Evolutionary conservation across 1,139 yeast species (phyloP), one percentile per base, ranked within the genome.

Genomic region (Lipomyces yarrowii): DNA sequence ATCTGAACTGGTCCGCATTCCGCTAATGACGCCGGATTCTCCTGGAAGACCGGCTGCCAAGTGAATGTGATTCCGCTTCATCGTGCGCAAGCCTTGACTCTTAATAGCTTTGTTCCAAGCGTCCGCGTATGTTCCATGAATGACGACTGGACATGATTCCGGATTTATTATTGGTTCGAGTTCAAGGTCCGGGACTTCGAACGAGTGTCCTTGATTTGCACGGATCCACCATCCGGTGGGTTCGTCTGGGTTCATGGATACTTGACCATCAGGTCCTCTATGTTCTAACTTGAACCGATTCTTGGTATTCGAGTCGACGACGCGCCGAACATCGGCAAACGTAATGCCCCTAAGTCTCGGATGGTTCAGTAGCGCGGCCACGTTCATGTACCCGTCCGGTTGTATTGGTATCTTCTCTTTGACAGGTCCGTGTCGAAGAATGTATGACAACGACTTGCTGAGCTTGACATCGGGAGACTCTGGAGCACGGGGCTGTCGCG

Each of bases 141-240:
- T 86, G 3, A 91, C 82, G 2, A 75, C 73, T 0, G 73, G 69
- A 7, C 63, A 48, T 7, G n/a, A 46, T 8, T 63, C 59, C 26
- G 68, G 65, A 32, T 60, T 61, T 6, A 60, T 37, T 39, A 73
- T 57, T 3, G 64, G 69, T 48, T 69, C 68, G 66, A 85, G 75
- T 13, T 80, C 81, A 32, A 84, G 82, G 52, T 84, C 84, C 18
- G 83, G 82, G 0, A 78, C 74, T 35, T 77, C 72, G 15, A 94
- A 79, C 0, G 96, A 87, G 76, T 94, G 99, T 8, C 99, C 99
- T 76, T 94, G 99, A 64, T 88, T 88, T 1, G 99, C 99, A 74
- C 98, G 86, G 15, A 94, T 89, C 52, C 72, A 77, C 74, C 80
- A 73, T 42, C 65, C 64, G 15, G 68, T 69, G 8, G 65, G 70